Percentiles rank a stretch among this genome's conserved stretches.
phyloP scores from a whole-genome alignment of 1,284 basidiomycete species.

The Pisolithus thermaeus region DNA sequence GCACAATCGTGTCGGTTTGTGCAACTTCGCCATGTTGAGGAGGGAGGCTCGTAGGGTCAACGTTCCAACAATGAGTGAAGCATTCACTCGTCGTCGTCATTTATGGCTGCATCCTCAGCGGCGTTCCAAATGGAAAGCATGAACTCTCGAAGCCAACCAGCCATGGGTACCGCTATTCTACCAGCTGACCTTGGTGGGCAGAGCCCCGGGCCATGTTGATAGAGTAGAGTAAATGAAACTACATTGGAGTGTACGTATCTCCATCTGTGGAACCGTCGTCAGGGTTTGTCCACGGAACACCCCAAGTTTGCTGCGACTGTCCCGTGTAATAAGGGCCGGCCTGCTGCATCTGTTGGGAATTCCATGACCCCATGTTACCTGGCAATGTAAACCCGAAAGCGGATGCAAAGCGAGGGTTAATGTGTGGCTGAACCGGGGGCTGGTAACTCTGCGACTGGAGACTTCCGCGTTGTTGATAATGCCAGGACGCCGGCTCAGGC shows the following conservation, averaged over 20 bases:
- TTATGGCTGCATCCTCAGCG: no score
- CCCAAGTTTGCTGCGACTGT: slow-evolving; percentile 16
- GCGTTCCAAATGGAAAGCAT: no score
- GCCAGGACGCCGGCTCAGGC: slow-evolving; percentile 12
- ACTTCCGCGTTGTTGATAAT: slow-evolving; percentile 8
- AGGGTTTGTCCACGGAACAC: slow-evolving; percentile 27
- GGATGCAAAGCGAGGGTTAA: slow-evolving; percentile 68
- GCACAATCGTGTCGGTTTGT: no score
- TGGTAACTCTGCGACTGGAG: slow-evolving; percentile 24
- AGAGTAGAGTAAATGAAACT: slow-evolving; percentile 10
- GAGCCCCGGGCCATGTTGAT: slow-evolving; percentile 5
- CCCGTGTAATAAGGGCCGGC: slow-evolving; percentile 8
- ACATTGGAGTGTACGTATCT: slow-evolving; percentile 24
- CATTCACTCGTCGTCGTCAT: no score
- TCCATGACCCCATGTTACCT: slow-evolving; percentile 10
- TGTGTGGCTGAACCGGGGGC: slow-evolving; percentile 67
- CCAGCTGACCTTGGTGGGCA: no score
- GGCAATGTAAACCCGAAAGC: slow-evolving; percentile 42
- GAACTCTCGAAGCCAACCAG: no score
- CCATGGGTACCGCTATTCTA: no score
- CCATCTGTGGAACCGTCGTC: slow-evolving; percentile 13
- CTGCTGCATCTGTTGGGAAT: slow-evolving; percentile 8
- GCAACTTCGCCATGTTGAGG: no score
- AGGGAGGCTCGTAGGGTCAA: no score
- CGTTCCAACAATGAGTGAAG: no score